Conservation (phyloP, 2,329 filamentous ascomycete genomes). For the Colletotrichum sp. region DNA sequence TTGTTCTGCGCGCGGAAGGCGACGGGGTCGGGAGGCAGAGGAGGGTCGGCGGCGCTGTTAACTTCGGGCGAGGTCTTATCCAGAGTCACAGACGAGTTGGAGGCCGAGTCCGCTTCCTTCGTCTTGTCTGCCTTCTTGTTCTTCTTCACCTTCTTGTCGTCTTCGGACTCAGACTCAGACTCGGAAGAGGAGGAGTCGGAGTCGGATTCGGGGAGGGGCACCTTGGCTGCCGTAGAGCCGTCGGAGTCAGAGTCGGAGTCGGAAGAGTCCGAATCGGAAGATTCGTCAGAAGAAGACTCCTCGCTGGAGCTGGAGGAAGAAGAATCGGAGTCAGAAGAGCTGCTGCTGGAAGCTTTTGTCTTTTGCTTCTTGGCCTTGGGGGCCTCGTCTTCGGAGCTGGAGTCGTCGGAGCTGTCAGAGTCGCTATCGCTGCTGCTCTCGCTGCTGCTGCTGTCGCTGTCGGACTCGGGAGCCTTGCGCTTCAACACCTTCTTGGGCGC, state of each 20-base stretch:
- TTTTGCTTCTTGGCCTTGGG: constrained; percentile 60
- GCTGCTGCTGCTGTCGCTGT: constrained; percentile 25
- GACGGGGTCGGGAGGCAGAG: constrained; percentile 58
- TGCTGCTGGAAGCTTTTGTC: constrained; percentile 37
- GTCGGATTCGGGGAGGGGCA: constrained; percentile 29
- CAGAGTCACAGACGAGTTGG: constrained; percentile 52
- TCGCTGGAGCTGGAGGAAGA: constrained; percentile 34
- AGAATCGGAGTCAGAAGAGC: constrained; percentile 32
- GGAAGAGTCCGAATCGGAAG: constrained; percentile 40
- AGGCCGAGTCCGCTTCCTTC: constrained; percentile 34
- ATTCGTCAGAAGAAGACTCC: background rate
- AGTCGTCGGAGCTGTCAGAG: constrained; percentile 38
- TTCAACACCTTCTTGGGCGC: constrained; percentile 36
- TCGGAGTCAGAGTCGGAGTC: constrained; percentile 31
- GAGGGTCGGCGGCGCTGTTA: constrained; percentile 44
- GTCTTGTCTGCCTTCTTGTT: background rate
- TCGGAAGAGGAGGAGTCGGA: constrained; percentile 43
- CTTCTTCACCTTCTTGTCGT: constrained; percentile 25
- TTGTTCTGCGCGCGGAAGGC: constrained; percentile 38
- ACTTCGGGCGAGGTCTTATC: constrained; percentile 58
- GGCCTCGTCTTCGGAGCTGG: constrained; percentile 50
- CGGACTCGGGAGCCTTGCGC: constrained; percentile 42
- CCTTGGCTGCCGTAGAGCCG: background rate
- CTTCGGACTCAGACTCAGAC: constrained; percentile 39
- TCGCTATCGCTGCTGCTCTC: constrained; percentile 34